phyloP scores from a whole-genome alignment of 2,329 filamentous ascomycete genomes.

The Calonectria pauciramosa region DNA sequence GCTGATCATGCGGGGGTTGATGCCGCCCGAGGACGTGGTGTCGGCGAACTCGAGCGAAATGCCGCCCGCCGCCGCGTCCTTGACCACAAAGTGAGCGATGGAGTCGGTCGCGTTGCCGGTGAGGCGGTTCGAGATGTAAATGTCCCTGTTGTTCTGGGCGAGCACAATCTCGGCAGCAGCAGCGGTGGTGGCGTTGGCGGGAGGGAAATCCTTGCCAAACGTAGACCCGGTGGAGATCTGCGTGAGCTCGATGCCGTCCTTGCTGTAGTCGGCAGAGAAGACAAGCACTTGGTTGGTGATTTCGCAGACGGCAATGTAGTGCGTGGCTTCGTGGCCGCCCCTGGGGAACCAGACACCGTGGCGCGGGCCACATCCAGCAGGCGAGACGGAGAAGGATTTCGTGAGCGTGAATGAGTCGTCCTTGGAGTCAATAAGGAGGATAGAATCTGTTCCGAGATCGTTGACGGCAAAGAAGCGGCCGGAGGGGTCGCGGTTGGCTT shows the following conservation, averaged over 20 bases:
- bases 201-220: not conserved
- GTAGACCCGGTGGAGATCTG: not conserved
- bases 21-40: not conserved
- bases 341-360: slow-evolving; percentile 1
- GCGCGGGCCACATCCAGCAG: not conserved
- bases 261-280: not conserved
- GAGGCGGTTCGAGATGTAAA: slow-evolving; percentile 3
- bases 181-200: not conserved
- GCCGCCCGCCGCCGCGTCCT: not conserved
- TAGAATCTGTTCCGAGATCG: not conserved
- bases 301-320: slow-evolving; percentile 1
- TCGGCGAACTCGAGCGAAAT: not conserved
- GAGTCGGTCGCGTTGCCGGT: not conserved
- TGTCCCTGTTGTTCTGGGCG: not conserved
- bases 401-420: not conserved
- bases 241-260: not conserved
- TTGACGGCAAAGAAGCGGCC: not conserved
- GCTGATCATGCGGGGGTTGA: slow-evolving; percentile 1
- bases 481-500: not conserved
- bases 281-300: slow-evolving; percentile 4
- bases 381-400: not conserved
- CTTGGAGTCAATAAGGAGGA: slow-evolving; percentile 1
- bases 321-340: not conserved
- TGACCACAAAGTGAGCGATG: not conserved
- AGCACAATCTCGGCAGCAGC: not conserved